Evolutionary conservation across 177 flowering plant species (phyloP).

Genomic region (Vitis hybrid): DNA sequence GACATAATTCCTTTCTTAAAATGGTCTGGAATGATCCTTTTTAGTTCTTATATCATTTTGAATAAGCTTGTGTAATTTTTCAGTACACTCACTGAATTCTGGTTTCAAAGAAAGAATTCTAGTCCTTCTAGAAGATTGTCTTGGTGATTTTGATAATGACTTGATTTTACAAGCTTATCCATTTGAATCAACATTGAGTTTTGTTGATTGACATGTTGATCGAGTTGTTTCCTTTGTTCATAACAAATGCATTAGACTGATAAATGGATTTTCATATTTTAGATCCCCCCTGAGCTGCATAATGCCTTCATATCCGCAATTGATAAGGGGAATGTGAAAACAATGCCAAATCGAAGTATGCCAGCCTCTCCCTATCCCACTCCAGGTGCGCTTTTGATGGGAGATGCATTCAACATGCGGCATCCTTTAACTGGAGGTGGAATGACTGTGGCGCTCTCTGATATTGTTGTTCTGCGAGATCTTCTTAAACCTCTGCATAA

Average conservation of each 20-base stretch:
- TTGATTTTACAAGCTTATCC: too few species aligned
- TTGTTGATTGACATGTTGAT: neutral
- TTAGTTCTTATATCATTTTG: neutral
- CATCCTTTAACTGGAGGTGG: constrained; percentile 26
- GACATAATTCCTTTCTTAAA: neutral
- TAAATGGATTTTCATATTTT: neutral
- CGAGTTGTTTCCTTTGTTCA: neutral
- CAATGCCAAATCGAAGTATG: constrained; percentile 26
- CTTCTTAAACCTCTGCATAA: constrained; percentile 19
- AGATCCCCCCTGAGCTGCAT: constrained; percentile 15
- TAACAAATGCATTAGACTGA: neutral
- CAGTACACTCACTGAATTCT: too few species aligned
- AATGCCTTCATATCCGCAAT: constrained; percentile 14
- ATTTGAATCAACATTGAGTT: too few species aligned
- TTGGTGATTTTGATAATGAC: too few species aligned
- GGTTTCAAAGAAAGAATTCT: neutral
- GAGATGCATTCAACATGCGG: constrained; percentile 29
- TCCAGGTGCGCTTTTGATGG: constrained; percentile 24
- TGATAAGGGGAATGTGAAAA: constrained; percentile 18
- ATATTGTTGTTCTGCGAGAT: constrained; percentile 15
- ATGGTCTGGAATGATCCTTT: neutral
- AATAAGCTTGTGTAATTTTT: neutral
- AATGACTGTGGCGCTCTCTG: constrained; percentile 27
- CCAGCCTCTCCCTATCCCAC: constrained; percentile 21
- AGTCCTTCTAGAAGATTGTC: too few species aligned